phyloP scores from a whole-genome alignment of 2,329 filamentous ascomycete species.

The Aspergillus sp. region DNA sequence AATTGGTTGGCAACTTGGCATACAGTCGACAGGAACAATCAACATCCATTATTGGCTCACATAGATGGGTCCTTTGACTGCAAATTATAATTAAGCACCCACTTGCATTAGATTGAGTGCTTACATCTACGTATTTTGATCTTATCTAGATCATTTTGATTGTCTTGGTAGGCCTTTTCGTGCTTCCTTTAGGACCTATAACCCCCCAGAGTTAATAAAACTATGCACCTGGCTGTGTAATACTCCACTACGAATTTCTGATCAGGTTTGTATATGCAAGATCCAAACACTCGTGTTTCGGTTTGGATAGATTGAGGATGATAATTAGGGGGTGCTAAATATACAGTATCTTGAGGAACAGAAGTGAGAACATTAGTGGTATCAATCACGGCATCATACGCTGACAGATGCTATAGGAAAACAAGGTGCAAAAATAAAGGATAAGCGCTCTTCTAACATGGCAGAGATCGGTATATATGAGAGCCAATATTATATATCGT shows the following conservation, averaged over 20 bases:
- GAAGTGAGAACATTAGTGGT: background rate
- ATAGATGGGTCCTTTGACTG: background rate
- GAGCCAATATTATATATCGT: background rate
- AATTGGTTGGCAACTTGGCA: background rate
- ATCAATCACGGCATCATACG: background rate
- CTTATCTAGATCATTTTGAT: background rate
- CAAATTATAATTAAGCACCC: background rate
- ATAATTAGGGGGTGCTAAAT: background rate
- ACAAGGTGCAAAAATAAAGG: background rate
- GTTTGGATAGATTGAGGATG: background rate
- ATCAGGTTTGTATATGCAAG: background rate
- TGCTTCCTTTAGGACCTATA: background rate
- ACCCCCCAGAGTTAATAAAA: background rate
- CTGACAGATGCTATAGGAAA: background rate
- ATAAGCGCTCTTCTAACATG: background rate
- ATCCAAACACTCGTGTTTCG: background rate
- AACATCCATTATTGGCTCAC: background rate
- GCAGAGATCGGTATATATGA: background rate
- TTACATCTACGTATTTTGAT: background rate
- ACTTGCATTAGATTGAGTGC: background rate
- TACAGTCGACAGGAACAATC: background rate
- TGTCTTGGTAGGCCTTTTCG: background rate
- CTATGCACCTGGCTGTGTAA: background rate
- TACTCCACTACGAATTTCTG: background rate
- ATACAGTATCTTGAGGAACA: background rate